A percentile compares a stretch with the other conserved stretches of the same genome.
phyloP scores from a whole-genome alignment of 345 rosid species.

The Eucalyptus sp. region DNA sequence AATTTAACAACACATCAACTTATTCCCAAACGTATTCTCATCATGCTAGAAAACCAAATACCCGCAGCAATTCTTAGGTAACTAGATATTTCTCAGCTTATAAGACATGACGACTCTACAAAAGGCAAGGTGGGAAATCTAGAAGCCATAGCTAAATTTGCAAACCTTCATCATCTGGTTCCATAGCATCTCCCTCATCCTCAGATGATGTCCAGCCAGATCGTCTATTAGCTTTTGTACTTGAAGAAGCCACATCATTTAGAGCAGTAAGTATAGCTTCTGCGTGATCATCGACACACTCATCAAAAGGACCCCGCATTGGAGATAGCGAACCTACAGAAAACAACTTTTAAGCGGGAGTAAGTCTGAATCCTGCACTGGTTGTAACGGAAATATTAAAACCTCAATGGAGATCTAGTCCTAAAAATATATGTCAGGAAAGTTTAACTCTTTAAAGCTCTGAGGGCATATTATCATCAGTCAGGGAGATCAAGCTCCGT shows the following conservation, averaged over 20 bases:
- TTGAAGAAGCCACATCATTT: slow-evolving; percentile 66
- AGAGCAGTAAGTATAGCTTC: slow-evolving; percentile 55
- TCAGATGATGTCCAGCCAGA: slow-evolving; percentile 89
- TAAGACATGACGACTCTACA: neutral
- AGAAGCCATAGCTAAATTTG: neutral
- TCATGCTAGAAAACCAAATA: neutral
- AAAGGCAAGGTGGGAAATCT: neutral
- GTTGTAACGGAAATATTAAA: neutral
- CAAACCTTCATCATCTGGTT: slow-evolving; percentile 61
- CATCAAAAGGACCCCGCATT: slow-evolving; percentile 35
- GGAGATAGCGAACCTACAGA: slow-evolving; percentile 58
- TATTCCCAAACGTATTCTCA: neutral
- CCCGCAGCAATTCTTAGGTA: neutral
- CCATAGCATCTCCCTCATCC: slow-evolving; percentile 82
- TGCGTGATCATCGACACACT: slow-evolving; percentile 52
- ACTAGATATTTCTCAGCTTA: neutral
- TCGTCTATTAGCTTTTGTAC: slow-evolving; percentile 18
- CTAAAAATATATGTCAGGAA: neutral
- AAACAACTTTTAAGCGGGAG: neutral
- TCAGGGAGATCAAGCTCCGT: neutral
- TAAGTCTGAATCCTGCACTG: neutral
- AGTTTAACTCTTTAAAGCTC: neutral
- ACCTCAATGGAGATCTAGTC: neutral
- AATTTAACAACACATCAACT: neutral
- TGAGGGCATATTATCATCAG: neutral